Conservation (phyloP, 768 basidiomycete species). For the Lactarius trivialis region DNA sequence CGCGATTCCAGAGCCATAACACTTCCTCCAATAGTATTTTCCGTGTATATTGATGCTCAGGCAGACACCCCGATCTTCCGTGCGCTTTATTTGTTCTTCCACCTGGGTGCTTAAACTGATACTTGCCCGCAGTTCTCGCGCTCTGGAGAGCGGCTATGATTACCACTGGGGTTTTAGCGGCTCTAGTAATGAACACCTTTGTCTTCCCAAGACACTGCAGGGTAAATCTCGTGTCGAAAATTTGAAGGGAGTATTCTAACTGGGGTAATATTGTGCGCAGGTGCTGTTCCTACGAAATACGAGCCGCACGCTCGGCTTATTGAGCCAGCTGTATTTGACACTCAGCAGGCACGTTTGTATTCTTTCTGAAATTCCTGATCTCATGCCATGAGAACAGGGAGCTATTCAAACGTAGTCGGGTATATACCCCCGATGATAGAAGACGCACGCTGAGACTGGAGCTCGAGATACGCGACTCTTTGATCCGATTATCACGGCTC, state of each 20-base stretch:
- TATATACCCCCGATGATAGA: slow-evolving; percentile 28
- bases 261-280: slow-evolving; percentile 23
- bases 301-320: slow-evolving; percentile 33
- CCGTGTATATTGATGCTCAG: slow-evolving; percentile 26
- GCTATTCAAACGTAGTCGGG: slow-evolving; percentile 27
- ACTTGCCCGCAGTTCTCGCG: slow-evolving; percentile 33
- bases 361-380: background rate
- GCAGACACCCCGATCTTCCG: slow-evolving; percentile 4
- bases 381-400: slow-evolving; percentile 3
- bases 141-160: slow-evolving; percentile 38
- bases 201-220: slow-evolving; percentile 44
- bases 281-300: slow-evolving; percentile 38
- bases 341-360: slow-evolving; percentile 34
- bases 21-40: slow-evolving; percentile 37
- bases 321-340: slow-evolving; percentile 40
- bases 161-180: slow-evolving; percentile 39
- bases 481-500: slow-evolving; percentile 35
- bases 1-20: slow-evolving; percentile 34
- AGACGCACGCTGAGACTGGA: slow-evolving; percentile 37
- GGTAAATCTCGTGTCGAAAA: slow-evolving; percentile 25
- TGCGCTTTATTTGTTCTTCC: background rate
- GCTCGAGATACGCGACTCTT: slow-evolving; percentile 35
- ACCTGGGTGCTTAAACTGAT: background rate
- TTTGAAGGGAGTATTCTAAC: background rate
- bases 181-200: slow-evolving; percentile 38